Conservation (phyloP, 192 early-diverging fungal species). For the Coemansia aciculifera region DNA sequence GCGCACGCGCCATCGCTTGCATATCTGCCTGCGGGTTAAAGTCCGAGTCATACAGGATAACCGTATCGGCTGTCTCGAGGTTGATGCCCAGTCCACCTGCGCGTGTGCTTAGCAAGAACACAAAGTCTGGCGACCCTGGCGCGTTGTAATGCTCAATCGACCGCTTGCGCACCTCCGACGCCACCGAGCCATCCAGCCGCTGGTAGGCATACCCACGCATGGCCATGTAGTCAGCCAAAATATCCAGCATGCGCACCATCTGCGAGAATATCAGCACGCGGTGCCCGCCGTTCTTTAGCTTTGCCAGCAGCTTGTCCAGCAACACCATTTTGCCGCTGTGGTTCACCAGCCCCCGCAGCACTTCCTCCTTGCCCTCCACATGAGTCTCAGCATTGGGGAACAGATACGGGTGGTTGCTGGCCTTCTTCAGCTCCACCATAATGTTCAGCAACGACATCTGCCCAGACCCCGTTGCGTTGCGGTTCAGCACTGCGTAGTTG, state of each 20-base stretch:
- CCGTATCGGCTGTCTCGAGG: slow-evolving; percentile 94
- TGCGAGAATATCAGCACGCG: slow-evolving; percentile 98
- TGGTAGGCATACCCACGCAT: slow-evolving; percentile 87
- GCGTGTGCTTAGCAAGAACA: slow-evolving; percentile 93
- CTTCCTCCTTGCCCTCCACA: slow-evolving; percentile 66
- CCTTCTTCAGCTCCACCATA: slow-evolving; percentile 95
- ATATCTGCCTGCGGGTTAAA: slow-evolving; percentile 98
- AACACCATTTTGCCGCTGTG: slow-evolving; percentile 99
- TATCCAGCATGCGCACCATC: slow-evolving; percentile 96
- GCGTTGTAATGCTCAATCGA: slow-evolving; percentile 98
- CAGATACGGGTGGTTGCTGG: slow-evolving; percentile 94
- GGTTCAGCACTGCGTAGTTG: slow-evolving; percentile 87
- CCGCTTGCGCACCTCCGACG: slow-evolving; percentile 87
- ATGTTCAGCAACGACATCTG: slow-evolving; percentile 90
- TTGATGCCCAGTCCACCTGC: slow-evolving; percentile 98
- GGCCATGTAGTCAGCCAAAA: slow-evolving; percentile 90
- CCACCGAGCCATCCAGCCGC: slow-evolving; percentile 90
- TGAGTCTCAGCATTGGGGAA: slow-evolving; percentile 74
- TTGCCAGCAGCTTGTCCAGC: slow-evolving; percentile 90
- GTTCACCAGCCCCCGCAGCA: slow-evolving; percentile 76
- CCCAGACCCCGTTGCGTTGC: slow-evolving; percentile 60
- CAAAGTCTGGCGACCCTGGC: slow-evolving; percentile 89
- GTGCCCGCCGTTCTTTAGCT: slow-evolving; percentile 88
- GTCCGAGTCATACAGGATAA: slow-evolving; percentile 92
- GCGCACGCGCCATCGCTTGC: slow-evolving; percentile 97